Base-by-base conservation (phyloP, 2,329 filamentous ascomycete species). In the Fusarium sp. region DNA sequence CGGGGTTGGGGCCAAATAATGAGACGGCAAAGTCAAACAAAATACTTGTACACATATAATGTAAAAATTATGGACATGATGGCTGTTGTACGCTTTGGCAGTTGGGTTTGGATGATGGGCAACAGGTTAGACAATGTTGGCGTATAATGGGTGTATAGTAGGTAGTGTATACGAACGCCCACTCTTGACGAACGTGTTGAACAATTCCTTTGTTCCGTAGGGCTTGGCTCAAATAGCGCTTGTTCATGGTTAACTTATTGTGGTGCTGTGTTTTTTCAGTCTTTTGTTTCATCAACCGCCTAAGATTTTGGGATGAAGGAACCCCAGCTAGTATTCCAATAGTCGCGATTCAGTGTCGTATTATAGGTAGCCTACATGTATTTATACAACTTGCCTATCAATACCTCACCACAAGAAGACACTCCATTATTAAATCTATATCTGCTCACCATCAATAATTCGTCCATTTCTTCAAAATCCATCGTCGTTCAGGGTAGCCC, bases 1-100 rank as follows among this genome's bases (percentile, higher is more conserved):
- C 68, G 88, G 88, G 2, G 74, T 84, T 30, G 87, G 87, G 3
- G 86, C 85, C 8, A 67, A 76, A 57, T 77, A 67, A 76, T 20
- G 34, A 23, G 10, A 20, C 9, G n/a, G 11, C n/a, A n/a, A 45
- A 2, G 25, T 18, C 34, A 48, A 20, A 20, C 23, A 11, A 61
- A 7, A 13, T 32, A 37, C 25, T 10, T 78, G 52, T 68, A 75
- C 35, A 62, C 27, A 41, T 71, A 62, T 8, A 23, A n/a, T 67
- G 65, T 67, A 64, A 56, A 56, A 25, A 64, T 25, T 63, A 56
- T 58, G 54, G 4, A 9, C 37, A 56, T 27, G 16, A 13, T 45
- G 30, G n/a, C 4, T 48, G 39, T 37, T 50, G 52, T 59, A 64
- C 34, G 16, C 37, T 48, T 48, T 27, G 30, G 32, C 10, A 18